phyloP scores from a whole-genome alignment of 2,329 filamentous ascomycete species.

The Aspergillus sp. region DNA sequence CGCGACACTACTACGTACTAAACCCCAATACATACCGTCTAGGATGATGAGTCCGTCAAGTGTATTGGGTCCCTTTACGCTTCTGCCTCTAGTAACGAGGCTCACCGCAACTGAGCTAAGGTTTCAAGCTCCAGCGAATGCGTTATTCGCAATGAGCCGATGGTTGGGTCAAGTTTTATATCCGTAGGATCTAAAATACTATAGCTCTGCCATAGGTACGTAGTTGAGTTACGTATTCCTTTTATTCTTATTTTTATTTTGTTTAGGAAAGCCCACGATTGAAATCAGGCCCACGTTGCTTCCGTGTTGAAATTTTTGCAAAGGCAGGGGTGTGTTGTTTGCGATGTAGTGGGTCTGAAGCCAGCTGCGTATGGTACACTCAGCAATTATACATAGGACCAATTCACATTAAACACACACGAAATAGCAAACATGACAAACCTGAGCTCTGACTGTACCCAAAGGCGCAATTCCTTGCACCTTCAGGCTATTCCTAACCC shows the following conservation, averaged over 20 bases:
- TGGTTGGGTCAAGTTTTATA: background rate
- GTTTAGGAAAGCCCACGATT: background rate
- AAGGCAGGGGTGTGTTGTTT: background rate
- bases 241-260: too few species aligned
- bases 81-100: too few species aligned
- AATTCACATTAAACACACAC: background rate
- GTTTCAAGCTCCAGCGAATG: background rate
- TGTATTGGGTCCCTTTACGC: too few species aligned
- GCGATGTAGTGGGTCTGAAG: background rate
- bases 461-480: background rate
- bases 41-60: too few species aligned
- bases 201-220: too few species aligned
- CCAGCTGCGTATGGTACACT: background rate
- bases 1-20: too few species aligned
- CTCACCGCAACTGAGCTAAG: background rate
- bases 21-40: too few species aligned
- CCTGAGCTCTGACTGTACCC: background rate
- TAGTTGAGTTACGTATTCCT: background rate
- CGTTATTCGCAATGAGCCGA: background rate
- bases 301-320: background rate
- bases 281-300: background rate
- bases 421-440: background rate
- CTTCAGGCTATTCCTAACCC: background rate
- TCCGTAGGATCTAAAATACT: too few species aligned
- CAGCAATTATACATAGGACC: background rate